Conservation (phyloP, 1,284 basidiomycete genomes). For the Coniferiporia sulphurascens region DNA sequence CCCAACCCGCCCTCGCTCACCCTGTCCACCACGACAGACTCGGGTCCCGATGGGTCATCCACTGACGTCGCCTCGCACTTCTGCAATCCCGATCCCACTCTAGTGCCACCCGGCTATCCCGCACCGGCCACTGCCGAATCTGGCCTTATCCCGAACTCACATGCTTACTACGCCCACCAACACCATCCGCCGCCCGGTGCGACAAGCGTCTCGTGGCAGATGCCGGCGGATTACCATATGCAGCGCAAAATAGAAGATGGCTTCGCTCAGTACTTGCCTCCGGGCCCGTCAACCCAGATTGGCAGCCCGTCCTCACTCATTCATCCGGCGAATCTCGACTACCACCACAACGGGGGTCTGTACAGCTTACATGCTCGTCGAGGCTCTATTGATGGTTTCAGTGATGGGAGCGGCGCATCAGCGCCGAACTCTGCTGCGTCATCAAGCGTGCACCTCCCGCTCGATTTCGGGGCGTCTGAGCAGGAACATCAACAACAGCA, state of each 20-base stretch:
- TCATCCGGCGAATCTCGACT: slow-evolving; percentile 11
- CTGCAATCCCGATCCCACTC: neutral
- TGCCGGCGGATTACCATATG: slow-evolving; percentile 6
- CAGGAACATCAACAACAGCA: neutral
- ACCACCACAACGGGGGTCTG: slow-evolving; percentile 7
- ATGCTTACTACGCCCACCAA: slow-evolving; percentile 6
- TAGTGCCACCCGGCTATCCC: slow-evolving; percentile 1
- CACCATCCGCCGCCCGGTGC: slow-evolving; percentile 2
- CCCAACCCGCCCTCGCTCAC: slow-evolving; percentile 12
- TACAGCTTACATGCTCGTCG: slow-evolving; percentile 14
- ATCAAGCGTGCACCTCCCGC: slow-evolving; percentile 17
- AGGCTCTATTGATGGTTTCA: slow-evolving; percentile 13
- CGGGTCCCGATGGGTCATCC: slow-evolving; percentile 14
- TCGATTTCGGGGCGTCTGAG: slow-evolving; percentile 10
- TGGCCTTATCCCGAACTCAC: slow-evolving; percentile 1
- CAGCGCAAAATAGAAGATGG: slow-evolving; percentile 13
- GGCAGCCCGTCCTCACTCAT: slow-evolving; percentile 7
- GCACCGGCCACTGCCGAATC: neutral
- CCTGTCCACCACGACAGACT: slow-evolving; percentile 16
- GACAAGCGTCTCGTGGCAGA: slow-evolving; percentile 1
- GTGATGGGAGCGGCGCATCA: slow-evolving; percentile 14
- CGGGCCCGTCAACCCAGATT: neutral
- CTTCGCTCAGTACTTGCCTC: slow-evolving; percentile 17
- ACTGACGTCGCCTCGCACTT: slow-evolving; percentile 10
- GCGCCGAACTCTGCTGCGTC: slow-evolving; percentile 17